Evolutionary conservation across 345 rosid genomes (phyloP).

Genomic region (Raphanus sativus): DNA sequence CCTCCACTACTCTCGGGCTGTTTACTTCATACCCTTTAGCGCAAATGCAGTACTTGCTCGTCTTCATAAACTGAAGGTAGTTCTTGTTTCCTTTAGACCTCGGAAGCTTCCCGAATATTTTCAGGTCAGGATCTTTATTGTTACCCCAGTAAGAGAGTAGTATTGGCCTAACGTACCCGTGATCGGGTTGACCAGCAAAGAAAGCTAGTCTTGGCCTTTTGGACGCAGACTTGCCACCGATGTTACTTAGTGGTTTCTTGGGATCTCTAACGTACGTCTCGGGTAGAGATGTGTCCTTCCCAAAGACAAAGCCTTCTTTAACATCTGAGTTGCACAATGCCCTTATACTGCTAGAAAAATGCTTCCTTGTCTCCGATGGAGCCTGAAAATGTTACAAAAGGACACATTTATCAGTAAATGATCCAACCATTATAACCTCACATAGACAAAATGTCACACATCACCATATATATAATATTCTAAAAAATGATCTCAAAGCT

Average conservation of each 20-base stretch:
- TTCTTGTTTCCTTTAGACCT: constrained; percentile 58
- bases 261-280: constrained; percentile 63
- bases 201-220: constrained; percentile 73
- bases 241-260: constrained; percentile 51
- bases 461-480: background rate
- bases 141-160: constrained; percentile 75
- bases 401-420: background rate
- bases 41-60: constrained; percentile 93
- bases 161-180: constrained; percentile 80
- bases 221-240: constrained; percentile 70
- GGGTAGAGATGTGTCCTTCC: constrained; percentile 84
- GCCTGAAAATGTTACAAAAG: constrained; percentile 51
- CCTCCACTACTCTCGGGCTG: constrained; percentile 91
- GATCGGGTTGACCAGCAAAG: constrained; percentile 77
- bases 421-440: background rate
- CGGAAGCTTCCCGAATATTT: constrained; percentile 68
- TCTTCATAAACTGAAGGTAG: constrained; percentile 73
- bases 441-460: background rate
- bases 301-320: constrained; percentile 78
- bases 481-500: background rate
- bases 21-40: constrained; percentile 88
- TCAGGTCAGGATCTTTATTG: constrained; percentile 82
- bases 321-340: constrained; percentile 89
- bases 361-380: constrained; percentile 58
- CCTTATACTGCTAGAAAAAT: constrained; percentile 71